Conservation (phyloP, 2,329 filamentous ascomycete genomes). For the Samsoniella hepiali region DNA sequence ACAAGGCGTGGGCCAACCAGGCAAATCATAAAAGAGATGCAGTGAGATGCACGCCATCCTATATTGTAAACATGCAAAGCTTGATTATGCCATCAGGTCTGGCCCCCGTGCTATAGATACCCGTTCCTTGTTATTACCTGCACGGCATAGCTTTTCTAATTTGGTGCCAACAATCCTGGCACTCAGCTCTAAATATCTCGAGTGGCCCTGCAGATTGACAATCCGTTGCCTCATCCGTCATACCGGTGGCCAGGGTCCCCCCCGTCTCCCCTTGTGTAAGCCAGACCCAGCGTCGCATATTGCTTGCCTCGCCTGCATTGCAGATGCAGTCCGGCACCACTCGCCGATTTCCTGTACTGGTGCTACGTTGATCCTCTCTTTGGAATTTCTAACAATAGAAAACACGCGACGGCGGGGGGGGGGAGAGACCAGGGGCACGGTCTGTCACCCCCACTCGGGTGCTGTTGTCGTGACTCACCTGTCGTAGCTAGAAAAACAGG, state of each 20-base stretch:
- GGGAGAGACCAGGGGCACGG: neutral
- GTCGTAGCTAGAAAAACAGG: no score
- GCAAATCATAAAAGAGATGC: neutral
- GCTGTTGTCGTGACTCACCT: no score
- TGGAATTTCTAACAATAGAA: conserved; percentile 4
- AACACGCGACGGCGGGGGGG: neutral
- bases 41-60: neutral
- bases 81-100: no score
- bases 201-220: no score
- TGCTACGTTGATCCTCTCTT: neutral
- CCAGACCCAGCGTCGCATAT: neutral
- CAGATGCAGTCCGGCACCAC: neutral
- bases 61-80: neutral
- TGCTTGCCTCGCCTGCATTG: no score
- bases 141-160: no score
- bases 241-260: neutral
- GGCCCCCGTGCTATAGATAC: no score
- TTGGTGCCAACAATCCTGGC: no score
- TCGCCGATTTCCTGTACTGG: neutral
- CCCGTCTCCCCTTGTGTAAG: neutral
- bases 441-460: no score
- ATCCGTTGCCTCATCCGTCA: no score
- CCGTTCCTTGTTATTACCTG: no score
- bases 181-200: no score
- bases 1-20: neutral